A percentile compares a stretch with the other conserved stretches of the same genome.
Conservation (phyloP, 2,329 filamentous ascomycete species). For the Fusarium sp. region DNA sequence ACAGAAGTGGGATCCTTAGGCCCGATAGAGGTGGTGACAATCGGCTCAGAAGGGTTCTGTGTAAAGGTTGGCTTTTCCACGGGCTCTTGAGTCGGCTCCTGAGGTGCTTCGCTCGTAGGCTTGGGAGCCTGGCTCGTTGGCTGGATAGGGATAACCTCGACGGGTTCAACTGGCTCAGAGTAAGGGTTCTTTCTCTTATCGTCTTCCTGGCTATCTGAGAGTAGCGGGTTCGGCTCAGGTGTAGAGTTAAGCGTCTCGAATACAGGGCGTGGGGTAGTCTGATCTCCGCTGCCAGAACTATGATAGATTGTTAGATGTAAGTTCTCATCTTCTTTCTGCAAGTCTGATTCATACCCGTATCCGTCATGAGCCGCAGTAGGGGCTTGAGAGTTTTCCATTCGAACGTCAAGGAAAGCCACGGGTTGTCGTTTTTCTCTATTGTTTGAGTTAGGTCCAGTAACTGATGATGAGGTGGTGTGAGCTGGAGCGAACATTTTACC, state of each 20-base stretch:
- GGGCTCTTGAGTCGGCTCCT: constrained; percentile 27
- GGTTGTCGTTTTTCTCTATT: constrained; percentile 43
- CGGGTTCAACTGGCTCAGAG: constrained; percentile 19
- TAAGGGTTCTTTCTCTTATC: constrained; percentile 22
- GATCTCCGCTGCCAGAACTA: constrained; percentile 31
- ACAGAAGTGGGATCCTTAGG: constrained; percentile 31
- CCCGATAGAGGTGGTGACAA: constrained; percentile 41
- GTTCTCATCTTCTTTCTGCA: background rate
- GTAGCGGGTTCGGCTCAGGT: constrained; percentile 33
- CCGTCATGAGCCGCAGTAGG: constrained; percentile 38
- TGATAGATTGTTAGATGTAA: constrained; percentile 26
- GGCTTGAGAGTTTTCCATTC: constrained; percentile 29
- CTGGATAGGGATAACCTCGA: constrained; percentile 42
- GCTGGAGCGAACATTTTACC: constrained; percentile 49
- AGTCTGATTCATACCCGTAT: constrained; percentile 32
- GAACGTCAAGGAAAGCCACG: constrained; percentile 30
- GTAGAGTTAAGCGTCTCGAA: constrained; percentile 46
- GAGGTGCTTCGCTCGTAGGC: constrained; percentile 14
- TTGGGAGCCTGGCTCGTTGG: constrained; percentile 8
- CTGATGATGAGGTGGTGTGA: background rate
- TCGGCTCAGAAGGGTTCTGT: constrained; percentile 29
- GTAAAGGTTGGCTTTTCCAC: constrained; percentile 30
- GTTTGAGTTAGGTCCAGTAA: constrained; percentile 17
- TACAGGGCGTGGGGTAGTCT: constrained; percentile 45
- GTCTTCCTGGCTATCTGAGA: constrained; percentile 21